phyloP scores from a whole-genome alignment of 2,329 filamentous ascomycete genomes.

The Pestalotiopsis sp. region DNA sequence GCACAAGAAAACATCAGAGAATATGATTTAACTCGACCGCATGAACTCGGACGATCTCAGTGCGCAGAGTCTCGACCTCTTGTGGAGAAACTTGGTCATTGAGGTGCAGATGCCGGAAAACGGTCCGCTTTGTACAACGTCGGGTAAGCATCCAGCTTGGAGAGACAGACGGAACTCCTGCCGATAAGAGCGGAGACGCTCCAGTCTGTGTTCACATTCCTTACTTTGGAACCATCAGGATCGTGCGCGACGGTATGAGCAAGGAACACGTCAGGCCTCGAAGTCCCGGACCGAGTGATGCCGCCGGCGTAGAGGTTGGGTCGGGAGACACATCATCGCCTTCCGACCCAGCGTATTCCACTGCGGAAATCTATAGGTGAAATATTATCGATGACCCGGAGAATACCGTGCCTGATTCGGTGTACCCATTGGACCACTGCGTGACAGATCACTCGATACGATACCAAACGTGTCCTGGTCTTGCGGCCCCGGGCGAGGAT shows the following conservation, averaged over 20 bases:
- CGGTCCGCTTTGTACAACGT: conserved; percentile 6
- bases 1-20: background rate
- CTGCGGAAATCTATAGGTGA: background rate
- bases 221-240: conserved; percentile 39
- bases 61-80: conserved; percentile 27
- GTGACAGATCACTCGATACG: background rate
- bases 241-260: background rate
- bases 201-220: conserved; percentile 41
- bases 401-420: background rate
- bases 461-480: conserved; percentile 7
- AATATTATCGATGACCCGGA: background rate
- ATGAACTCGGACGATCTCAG: conserved; percentile 29
- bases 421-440: background rate
- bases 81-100: conserved; percentile 30
- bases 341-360: background rate
- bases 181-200: conserved; percentile 11
- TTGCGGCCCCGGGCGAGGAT: conserved; percentile 18
- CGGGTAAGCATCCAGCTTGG: background rate
- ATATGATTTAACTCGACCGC: conserved; percentile 19
- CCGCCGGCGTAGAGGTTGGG: background rate
- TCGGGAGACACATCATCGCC: background rate
- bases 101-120: conserved; percentile 32
- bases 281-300: background rate
- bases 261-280: background rate
- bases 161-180: conserved; percentile 10